Evolutionary conservation across 73 alveolate genomes (phyloP).

Genomic region (Tetrahymena borealis): DNA sequence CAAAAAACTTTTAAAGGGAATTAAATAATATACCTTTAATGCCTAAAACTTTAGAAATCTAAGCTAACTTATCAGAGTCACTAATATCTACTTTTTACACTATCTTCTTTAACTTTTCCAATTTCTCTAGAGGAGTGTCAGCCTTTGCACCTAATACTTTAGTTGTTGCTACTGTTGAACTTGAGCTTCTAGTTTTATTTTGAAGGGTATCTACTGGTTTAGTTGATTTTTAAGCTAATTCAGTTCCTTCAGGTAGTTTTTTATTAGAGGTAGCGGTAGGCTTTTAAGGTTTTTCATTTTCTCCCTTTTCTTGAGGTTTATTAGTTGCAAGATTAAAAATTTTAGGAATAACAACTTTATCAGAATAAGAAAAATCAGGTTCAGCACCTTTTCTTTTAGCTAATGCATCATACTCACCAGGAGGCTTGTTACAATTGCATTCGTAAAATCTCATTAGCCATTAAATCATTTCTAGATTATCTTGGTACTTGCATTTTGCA

Average conservation of each 20-base stretch:
- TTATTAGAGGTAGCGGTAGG: too few species aligned
- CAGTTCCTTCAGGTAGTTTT: too few species aligned
- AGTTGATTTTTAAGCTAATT: too few species aligned
- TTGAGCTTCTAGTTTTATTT: background rate
- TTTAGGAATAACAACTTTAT: background rate
- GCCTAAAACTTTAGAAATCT: background rate
- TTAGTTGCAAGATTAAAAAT: background rate
- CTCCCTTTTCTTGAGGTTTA: background rate
- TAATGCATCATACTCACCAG: background rate
- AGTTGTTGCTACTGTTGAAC: background rate
- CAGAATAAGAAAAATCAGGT: background rate
- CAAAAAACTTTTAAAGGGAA: background rate
- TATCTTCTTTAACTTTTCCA: background rate
- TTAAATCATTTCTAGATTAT: background rate
- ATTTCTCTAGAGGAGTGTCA: background rate
- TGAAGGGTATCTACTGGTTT: background rate
- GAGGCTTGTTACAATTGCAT: background rate
- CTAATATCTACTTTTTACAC: background rate
- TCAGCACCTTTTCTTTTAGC: background rate
- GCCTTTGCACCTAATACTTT: background rate
- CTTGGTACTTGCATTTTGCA: background rate
- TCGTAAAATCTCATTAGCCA: background rate
- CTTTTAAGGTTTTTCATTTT: background rate
- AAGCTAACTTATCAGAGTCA: background rate
- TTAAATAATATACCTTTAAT: background rate